Evolutionary conservation across 202 grass and related monocot genomes (phyloP), one percentile per base, ranked within the genome.

Genomic region (Cymbopogon flexuosus): DNA sequence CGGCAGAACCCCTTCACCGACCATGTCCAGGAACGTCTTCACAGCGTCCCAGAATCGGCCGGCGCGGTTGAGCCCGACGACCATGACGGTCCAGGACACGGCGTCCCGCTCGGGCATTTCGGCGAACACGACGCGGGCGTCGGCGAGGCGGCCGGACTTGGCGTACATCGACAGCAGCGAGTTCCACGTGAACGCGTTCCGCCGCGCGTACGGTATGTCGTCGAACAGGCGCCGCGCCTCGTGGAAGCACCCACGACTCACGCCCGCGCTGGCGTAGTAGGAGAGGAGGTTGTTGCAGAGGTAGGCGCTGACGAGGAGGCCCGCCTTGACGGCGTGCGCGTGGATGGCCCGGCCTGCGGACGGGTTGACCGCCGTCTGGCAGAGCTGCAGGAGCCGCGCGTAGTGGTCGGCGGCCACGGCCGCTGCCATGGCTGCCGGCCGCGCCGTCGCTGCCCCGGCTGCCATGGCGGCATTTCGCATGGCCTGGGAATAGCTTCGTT

Each of bases 171-270:
- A 93, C n/a, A 97, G 75, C 2, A 93, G 33, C 73, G 88, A 75
- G 68, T 93, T 97, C 93, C 90, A 91, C 0, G 90, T 93, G 84
- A 97, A 90, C 34, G 81, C 27, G 45, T 97, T 90, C 43, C 83
- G 83, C 46, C 34, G 80, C 49, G 12, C 57, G 30, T 6, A 8
- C 6, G 90, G 90, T 24, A 90, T 93, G 64, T 91, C 90, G 2
- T 85, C 78, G 51, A 96, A 96, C 57, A 96, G 27, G n/a, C 35
- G 57, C 11, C 67, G 80, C 6, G 88, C 93, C 8, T 96, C 85
- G 23, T 24, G 45, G 4, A 73, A 82, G 13, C 51, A 51, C 0
- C 65, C 64, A 12, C 46, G 52, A 47, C 75, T 80, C 11, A 0
- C n/a, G 5, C 73, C 45, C 11, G 31, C 61, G 37, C 84, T 87